Percentiles rank a stretch among this genome's conserved stretches.
Conservation (phyloP, 2,329 filamentous ascomycete species). For the Dothidotthia symphoricarpi region DNA sequence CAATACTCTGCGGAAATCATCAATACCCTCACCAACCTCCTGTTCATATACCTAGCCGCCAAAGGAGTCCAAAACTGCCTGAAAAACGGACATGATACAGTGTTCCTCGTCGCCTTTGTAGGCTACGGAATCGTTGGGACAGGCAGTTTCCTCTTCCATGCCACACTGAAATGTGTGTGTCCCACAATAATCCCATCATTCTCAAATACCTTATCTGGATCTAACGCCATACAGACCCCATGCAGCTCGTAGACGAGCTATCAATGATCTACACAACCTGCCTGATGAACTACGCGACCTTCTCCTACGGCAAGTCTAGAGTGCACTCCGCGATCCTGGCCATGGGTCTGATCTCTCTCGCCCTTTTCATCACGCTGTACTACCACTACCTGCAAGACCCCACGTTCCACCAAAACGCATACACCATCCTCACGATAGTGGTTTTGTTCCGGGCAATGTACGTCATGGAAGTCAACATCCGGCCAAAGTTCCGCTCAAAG, state of each 20-base stretch:
- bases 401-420: constrained; percentile 77
- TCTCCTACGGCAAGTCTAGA: constrained; percentile 64
- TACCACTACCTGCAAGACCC: constrained; percentile 83
- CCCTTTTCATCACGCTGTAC: constrained; percentile 69
- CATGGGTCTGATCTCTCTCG: constrained; percentile 53
- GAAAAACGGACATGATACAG: constrained; percentile 67
- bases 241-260: constrained; percentile 69
- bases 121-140: constrained; percentile 62
- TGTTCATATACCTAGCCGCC: constrained; percentile 76
- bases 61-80: constrained; percentile 74
- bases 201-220: constrained; percentile 48
- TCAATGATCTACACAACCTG: constrained; percentile 73
- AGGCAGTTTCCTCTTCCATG: constrained; percentile 63
- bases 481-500: constrained; percentile 53
- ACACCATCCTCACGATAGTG: constrained; percentile 67
- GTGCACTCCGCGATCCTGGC: constrained; percentile 56
- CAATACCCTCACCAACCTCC: constrained; percentile 76
- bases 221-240: constrained; percentile 63
- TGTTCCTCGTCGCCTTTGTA: constrained; percentile 68
- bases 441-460: constrained; percentile 73
- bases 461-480: constrained; percentile 68
- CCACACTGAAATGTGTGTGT: constrained; percentile 60
- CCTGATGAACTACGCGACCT: constrained; percentile 68
- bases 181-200: not conserved
- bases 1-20: constrained; percentile 74